A percentile compares a stretch with the other conserved stretches of the same genome.
Evolutionary conservation across 139 green algal genomes (phyloP).

Genomic region (Chlamydomonas applanata): DNA sequence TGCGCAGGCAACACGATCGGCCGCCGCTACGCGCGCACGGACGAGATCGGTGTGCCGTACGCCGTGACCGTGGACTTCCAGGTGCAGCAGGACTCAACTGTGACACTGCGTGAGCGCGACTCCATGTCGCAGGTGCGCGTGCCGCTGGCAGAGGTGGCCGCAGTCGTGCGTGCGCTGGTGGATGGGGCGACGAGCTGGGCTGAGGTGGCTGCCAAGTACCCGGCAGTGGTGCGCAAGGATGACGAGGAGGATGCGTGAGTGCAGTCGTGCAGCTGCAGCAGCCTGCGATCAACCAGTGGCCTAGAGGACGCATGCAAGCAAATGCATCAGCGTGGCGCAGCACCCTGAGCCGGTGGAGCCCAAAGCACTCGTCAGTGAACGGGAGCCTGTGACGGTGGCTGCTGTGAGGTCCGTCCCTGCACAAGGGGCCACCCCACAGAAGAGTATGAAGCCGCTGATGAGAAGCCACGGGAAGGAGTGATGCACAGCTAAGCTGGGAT

Average conservation of each 20-base stretch:
- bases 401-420: too few relatives aligned
- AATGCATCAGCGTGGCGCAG: too few relatives aligned
- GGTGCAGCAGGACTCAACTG: conserved; percentile 75
- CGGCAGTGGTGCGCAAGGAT: conserved; percentile 34
- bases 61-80: conserved; percentile 92
- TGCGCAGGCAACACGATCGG: conserved; percentile 51
- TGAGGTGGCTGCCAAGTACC: conserved; percentile 77
- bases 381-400: too few relatives aligned
- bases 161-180: conserved; percentile 66
- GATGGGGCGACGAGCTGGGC: conserved; percentile 68
- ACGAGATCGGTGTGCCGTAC: conserved; percentile 95
- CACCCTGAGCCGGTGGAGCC: too few relatives aligned
- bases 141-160: conserved; percentile 65
- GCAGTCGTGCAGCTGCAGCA: too few relatives aligned
- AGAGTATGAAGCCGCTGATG: too few relatives aligned
- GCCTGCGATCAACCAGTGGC: too few relatives aligned
- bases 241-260: conserved; percentile 3
- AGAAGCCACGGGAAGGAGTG: too few relatives aligned
- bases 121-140: conserved; percentile 81
- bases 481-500: too few relatives aligned
- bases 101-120: conserved; percentile 94
- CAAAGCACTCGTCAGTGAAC: too few relatives aligned
- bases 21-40: conserved; percentile 91
- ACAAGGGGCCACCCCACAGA: too few relatives aligned
- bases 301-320: too few relatives aligned